These are phyloP conservation scores for Gnomoniopsis sp. DNA, from an alignment of 2,329 filamentous ascomycete genomes.

Conservation along the genomic window DNA sequence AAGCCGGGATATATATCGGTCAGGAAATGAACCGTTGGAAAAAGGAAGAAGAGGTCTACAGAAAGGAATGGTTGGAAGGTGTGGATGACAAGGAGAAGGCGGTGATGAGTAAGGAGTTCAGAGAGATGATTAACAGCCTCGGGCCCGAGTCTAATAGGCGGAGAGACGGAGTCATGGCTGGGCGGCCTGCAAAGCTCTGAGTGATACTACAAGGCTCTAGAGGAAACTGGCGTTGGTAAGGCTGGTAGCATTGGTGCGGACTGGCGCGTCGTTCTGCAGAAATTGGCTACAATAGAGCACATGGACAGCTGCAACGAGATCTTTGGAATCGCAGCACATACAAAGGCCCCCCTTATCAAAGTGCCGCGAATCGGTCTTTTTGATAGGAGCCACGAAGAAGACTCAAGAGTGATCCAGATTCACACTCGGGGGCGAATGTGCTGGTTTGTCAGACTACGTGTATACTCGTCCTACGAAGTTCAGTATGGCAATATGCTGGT, in stretches of 20 bases:
- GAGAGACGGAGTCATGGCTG: conserved; percentile 5
- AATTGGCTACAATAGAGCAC: no score
- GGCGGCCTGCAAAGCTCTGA: conserved; percentile 11
- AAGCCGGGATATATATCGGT: conserved; percentile 54
- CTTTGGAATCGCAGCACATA: no score
- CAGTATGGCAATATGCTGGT: not conserved
- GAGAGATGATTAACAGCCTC: conserved; percentile 43
- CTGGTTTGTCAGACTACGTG: not conserved
- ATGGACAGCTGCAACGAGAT: no score
- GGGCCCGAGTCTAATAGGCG: conserved; percentile 13
- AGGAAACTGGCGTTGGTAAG: not conserved
- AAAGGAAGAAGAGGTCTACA: conserved; percentile 53
- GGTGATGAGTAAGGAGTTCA: conserved; percentile 52
- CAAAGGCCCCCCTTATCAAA: no score
- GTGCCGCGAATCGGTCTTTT: not conserved
- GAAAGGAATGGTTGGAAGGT: conserved; percentile 48
- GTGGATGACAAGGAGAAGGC: conserved; percentile 48
- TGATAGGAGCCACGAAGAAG: not conserved
- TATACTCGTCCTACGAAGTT: not conserved
- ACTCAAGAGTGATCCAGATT: not conserved
- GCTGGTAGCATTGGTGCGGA: not conserved
- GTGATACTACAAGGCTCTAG: not conserved
- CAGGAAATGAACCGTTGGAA: conserved; percentile 56
- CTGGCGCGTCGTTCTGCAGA: no score
- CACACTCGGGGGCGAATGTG: not conserved